Evolutionary conservation across 2,329 filamentous ascomycete genomes (phyloP).

Genomic region (Cyclaneusma minus): DNA sequence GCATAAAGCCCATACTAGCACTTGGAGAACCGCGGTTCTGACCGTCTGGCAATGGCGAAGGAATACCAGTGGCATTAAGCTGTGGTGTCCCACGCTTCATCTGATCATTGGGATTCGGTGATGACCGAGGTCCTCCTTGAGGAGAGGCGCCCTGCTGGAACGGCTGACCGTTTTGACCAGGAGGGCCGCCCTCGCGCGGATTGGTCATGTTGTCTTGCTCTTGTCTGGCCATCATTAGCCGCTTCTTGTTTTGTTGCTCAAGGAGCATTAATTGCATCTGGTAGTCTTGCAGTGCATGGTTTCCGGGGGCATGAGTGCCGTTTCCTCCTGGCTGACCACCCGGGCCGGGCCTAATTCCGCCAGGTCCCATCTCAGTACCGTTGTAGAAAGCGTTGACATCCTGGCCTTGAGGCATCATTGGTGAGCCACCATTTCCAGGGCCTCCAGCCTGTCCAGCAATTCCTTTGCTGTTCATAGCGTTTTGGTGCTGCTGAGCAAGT

Average conservation of each 20-base stretch:
- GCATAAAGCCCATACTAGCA: slow-evolving; percentile 46
- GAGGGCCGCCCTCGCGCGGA: slow-evolving; percentile 26
- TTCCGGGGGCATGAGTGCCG: slow-evolving; percentile 20
- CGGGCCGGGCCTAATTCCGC: slow-evolving; percentile 40
- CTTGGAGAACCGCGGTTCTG: slow-evolving; percentile 52
- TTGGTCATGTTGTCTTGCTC: slow-evolving; percentile 53
- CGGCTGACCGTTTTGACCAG: slow-evolving; percentile 39
- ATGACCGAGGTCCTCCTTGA: slow-evolving; percentile 46
- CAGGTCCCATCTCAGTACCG: slow-evolving; percentile 39
- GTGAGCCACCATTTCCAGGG: slow-evolving; percentile 64
- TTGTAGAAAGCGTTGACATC: slow-evolving; percentile 52
- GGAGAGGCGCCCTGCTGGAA: slow-evolving; percentile 55
- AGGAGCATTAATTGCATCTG: slow-evolving; percentile 82
- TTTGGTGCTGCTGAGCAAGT: slow-evolving; percentile 78
- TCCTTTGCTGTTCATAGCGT: slow-evolving; percentile 68
- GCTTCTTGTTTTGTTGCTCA: slow-evolving; percentile 78
- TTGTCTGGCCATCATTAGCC: slow-evolving; percentile 68
- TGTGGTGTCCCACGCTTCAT: slow-evolving; percentile 68
- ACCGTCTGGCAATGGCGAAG: slow-evolving; percentile 57
- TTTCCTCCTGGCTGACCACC: slow-evolving; percentile 21
- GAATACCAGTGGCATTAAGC: slow-evolving; percentile 52
- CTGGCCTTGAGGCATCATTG: slow-evolving; percentile 63
- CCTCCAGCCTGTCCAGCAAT: slow-evolving; percentile 60
- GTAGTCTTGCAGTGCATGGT: slow-evolving; percentile 73
- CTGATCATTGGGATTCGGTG: slow-evolving; percentile 62